Evolutionary conservation across 805 yeast species (phyloP), one percentile per base, ranked within the genome.

Genomic region (Teunomyces panamensis): DNA sequence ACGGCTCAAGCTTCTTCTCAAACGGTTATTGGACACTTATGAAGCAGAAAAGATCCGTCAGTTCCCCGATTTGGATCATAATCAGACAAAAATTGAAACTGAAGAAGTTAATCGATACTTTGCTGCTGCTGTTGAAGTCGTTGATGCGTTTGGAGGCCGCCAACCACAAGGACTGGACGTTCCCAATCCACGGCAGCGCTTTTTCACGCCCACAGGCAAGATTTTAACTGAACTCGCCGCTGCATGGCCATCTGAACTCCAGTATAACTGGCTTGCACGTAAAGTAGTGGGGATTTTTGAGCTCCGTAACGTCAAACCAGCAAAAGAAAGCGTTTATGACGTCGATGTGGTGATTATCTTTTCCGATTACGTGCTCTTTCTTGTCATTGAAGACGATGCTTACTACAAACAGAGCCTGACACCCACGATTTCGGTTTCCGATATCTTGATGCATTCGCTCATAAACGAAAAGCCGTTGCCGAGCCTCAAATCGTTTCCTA

Each of bases 121-220:
- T 57, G 56, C 74, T 4, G 77, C 82, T 2, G 79, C 88, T 2
- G 63, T 79, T 2, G 80, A 78, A 27, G 84, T 90, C 0, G 85
- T 90, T 17, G 87, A 88, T 56, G 86, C 97, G 0, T 91, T 90
- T 69, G 96, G 92, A 1, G 78, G 80, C 74, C 33, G 53, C 74
- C 45, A 68, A 67, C 43, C 78, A 81, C 7, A 83, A 79, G 79
- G 48, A 3, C 49, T 49, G 2, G 44, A 30, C 6, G 48, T 43
- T 6, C 44, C 44, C 7, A n/a, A 26, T 17, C 33, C 58, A 50
- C 34, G 77, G 50, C 73, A 83, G 16, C 56, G 96, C 53, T 83
- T 89, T 0, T 87, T 90, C 62, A 91, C 97, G 0, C 96, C 96
- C 2, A 84, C 96, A 0, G 97, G 97, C 0, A 90, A 89, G 62